Evolutionary conservation across 108 stramenopile species (phyloP), one percentile per base, ranked within the genome.

Genomic region (Seminavis robusta): DNA sequence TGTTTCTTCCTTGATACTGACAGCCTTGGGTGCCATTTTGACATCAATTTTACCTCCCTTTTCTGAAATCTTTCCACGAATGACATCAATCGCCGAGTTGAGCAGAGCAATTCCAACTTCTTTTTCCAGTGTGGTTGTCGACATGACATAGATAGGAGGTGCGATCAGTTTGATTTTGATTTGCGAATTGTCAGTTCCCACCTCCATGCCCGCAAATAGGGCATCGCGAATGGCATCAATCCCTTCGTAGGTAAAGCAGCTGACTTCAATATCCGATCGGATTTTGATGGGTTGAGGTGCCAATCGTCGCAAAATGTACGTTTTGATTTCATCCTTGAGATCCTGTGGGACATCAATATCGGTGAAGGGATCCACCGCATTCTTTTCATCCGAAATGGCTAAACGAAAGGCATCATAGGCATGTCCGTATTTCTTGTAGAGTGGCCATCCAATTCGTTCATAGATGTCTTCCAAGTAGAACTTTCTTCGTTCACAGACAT

Each of bases 281-380:
- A 99, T 91, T 81, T 98, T 98, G 67, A 97, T 94, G 44, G 97
- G 98, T 73, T 98, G 94, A 11, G 98, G 97, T 45, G 97, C 95
- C 61, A 98, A 61, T 32, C 95, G 79, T 38, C 97, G 75, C 7
- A 86, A 80, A 56, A 94, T 89, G 61, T 93, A 93, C 6, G 75
- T 61, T 64, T 85, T 89, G 54, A 94, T 58, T 62, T 94, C 88
- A 2, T 90, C 80, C 54, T 84, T 90, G 23, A 93, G 40, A 54
- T 87, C 88, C 9, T 72, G 46, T 1, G 83, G 81, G 16, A 93
- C 71, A 24, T 87, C 83, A 41, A 93, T 56, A 13, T 73, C 76
- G 4, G 56, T 79, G 52, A 92, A 86, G 11, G 89, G 86, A 80
- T 94, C 89, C 33, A 72, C 75, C 42, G 63, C 75, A 11, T 69